Base-by-base conservation (phyloP, 129 eudicot species). In the Flaveria ramosissima region DNA sequence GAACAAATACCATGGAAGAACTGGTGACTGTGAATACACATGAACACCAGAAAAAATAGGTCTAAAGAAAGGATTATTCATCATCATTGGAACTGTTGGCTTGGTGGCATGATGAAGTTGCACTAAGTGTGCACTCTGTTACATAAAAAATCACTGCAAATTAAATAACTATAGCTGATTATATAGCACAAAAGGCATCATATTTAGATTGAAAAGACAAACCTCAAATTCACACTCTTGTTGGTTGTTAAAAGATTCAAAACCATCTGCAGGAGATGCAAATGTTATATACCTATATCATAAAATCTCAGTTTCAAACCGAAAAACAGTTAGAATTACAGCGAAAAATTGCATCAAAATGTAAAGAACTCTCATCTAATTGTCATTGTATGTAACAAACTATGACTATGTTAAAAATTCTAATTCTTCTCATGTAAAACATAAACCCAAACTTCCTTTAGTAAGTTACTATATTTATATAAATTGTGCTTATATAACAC, bases 141-240 rank as follows among this genome's bases (percentile, higher is more conserved):
- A 79, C 73, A 71, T 73, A 63, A 71, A 70, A 77, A 71, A 42
- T 73, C 63, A 75, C 63, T 55, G 24, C 68, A 72, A 63, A 57
- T 41, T 52, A 26, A 47, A 24, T 16, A 68, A 6, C 50, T 4
- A 23, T 20, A 21, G 13, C 30, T 51, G 20, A 65, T 50, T 66
- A 51, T 9, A 24, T 75, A 32, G 17, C 65, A 11, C 21, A 15
- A 62, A 75, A 75, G 50, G 7, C 3, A 56, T 56, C 14, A 41
- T 12, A 17, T 32, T 56, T 20, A 57, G 16, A 59, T 59, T 36
- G 39, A 21, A 60, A 39, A 23, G 14, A 32, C 71, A 43, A 59
- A 84, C 93, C 93, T 86, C 88, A 39, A 73, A 53, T 73, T 79
- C 82, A 71, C 72, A 75, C 19, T 81, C 32, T 43, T 68, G 89